Evolutionary conservation across 2,329 filamentous ascomycete genomes (phyloP).

Genomic region (Epichloe bromicola): DNA sequence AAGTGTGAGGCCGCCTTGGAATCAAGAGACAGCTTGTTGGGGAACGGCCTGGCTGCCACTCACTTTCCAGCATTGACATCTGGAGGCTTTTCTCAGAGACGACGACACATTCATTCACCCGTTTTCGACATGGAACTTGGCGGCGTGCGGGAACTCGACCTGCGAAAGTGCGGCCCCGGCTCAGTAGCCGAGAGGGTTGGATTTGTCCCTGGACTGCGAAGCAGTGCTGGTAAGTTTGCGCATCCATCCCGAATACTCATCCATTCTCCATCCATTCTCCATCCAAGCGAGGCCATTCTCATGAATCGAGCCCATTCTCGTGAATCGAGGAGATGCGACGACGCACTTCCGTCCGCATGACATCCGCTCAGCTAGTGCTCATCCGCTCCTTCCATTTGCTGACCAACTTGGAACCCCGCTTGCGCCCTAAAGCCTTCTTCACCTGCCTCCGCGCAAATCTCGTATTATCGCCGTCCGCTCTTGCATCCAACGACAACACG

Average conservation of each 20-base stretch:
- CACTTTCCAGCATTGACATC: not conserved
- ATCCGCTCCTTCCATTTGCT: too few relatives aligned
- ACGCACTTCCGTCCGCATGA: not conserved
- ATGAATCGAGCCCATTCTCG: too few relatives aligned
- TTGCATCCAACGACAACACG: conserved; percentile 52
- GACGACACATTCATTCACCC: not conserved
- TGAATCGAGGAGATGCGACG: not conserved
- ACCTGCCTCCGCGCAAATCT: conserved; percentile 71
- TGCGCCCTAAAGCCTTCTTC: conserved; percentile 53
- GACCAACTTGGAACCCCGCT: too few relatives aligned
- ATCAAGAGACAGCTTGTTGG: too few relatives aligned
- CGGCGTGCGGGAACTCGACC: conserved; percentile 35
- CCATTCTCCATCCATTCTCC: not conserved
- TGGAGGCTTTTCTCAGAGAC: not conserved
- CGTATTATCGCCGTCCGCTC: conserved; percentile 47
- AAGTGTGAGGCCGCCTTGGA: too few relatives aligned
- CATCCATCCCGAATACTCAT: not conserved
- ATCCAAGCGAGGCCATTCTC: too few relatives aligned
- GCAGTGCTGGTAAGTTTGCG: conserved; percentile 41
- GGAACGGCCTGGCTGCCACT: too few relatives aligned
- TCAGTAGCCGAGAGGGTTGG: conserved; percentile 42
- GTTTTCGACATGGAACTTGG: conserved; percentile 10
- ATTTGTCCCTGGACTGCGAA: conserved; percentile 43
- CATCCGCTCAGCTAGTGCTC: too few relatives aligned
- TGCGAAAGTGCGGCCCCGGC: conserved; percentile 32